Evolutionary conservation across 352 stramenopile genomes (phyloP), one percentile per base, ranked within the genome.

Genomic region (Globisporangium echinulatum): DNA sequence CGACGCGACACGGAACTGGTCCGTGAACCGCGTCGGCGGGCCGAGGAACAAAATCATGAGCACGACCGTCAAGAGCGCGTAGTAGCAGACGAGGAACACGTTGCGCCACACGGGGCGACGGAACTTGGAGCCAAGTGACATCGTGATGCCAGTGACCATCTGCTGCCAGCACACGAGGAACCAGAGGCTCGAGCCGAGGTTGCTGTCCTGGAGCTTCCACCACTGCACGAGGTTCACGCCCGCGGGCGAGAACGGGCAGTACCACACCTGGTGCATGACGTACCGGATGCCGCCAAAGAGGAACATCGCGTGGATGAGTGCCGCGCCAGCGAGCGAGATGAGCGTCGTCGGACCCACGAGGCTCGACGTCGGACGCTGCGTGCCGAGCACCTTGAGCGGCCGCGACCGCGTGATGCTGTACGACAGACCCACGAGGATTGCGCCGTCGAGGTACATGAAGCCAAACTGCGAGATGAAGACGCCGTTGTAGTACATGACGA

Each of bases 401-500:
- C 82, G 67, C 61, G 71, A 72, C 38, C 87, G 79, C 49, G 76
- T 88, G 66, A 96, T 86, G 7, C 64, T 75, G 70, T 90, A 96
- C 56, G 84, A 88, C 57, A 96, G 64, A 46, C 77, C 75, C 4
- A 95, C 78, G 5, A 90, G 64, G 72, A 90, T 92, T 39, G 87
- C 72, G 37, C 85, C 87, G 67, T 93, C 83, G 19, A 86, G 62
- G 59, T 81, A 90, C 62, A 94, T 88, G 77, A 90, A 97, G 56
- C 72, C 71, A 62, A 86, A 95, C 72, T 95, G 82, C 33, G 83
- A 85, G 59, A 96, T 89, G 63, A 90, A 94, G 46, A 96, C 82
- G 10, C 63, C 65, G 62, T 94, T 90, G 69, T 88, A 92, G 66
- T 92, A 92, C 75, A 88, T 92, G 36, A 92, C 77, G 43, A 88